Evolutionary conservation across 192 early-diverging fungal genomes (phyloP), one percentile per base, ranked within the genome.

Genomic region (Coemansia sp.): DNA sequence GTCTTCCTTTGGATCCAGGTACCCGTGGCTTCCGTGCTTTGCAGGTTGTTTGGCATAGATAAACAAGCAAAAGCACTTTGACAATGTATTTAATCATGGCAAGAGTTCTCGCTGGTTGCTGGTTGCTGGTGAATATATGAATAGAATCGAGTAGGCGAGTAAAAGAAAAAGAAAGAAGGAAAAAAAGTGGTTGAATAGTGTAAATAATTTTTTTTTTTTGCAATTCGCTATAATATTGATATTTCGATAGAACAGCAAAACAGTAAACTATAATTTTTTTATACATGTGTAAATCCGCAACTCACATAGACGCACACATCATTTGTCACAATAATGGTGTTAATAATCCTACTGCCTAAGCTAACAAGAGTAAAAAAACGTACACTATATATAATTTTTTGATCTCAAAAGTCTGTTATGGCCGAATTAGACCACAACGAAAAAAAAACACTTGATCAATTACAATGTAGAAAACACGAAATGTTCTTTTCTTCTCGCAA

Each of bases 1-100:
- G 64, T 17, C 80, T 68, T 12, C 80, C 80, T n/a, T 67, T 67
- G 34, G 80, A 75, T 1, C 80, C 80, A 0, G 80, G 80, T 20
- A 82, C 80, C 5, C 80, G 80, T 15, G 80, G 74, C 48, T 77
- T 82, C 51, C 71, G 74, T 8, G 64, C 80, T 34, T 28, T 17
- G 8, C 57, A 53, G 2, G 22, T 4, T 34, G 52, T 48, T 15
- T 48, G 45, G 8, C 45, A 48, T 48, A 48, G 8, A 12, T 48
- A 48, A 48, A 48, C 45, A 15, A 48, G 45, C 14, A 48, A 15
- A 4, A 48, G 8, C 17, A 15, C 0, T 12, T 48, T 48, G 8
- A 48, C 14, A 15, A 48, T 15, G 3, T 12, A 12, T 12, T 15
- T 48, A 5, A 48, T 15, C 45, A 48, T 48, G 9, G 45, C 5